A percentile compares a stretch with the other conserved stretches of the same genome.
Evolutionary conservation across 768 basidiomycete species (phyloP).

Genomic region (Boletus rubropictus): DNA sequence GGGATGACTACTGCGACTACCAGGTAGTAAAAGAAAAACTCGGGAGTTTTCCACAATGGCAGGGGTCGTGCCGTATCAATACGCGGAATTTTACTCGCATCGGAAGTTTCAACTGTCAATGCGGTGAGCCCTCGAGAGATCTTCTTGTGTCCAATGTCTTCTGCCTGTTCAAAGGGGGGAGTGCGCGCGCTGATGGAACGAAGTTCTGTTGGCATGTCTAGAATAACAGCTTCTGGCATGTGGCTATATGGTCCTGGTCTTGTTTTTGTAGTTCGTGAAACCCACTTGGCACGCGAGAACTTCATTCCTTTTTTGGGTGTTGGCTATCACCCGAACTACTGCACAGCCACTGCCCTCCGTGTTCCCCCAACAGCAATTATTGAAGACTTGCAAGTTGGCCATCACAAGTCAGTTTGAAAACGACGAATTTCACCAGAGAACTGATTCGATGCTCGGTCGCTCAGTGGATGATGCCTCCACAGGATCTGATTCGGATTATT

Average conservation of each 20-base stretch:
- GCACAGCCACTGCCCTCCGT: slow-evolving; percentile 19
- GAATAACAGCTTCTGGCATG: slow-evolving; percentile 28
- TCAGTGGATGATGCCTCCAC: slow-evolving; percentile 84
- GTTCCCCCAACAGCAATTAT: background rate
- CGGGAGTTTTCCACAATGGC: slow-evolving; percentile 71
- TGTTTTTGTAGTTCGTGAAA: background rate
- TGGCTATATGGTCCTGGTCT: background rate
- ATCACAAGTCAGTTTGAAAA: slow-evolving; percentile 23
- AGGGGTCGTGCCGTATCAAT: slow-evolving; percentile 29
- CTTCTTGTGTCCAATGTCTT: slow-evolving; percentile 2
- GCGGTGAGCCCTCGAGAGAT: slow-evolving; percentile 31
- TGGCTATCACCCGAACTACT: background rate
- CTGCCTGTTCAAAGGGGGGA: slow-evolving; percentile 17
- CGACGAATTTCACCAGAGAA: slow-evolving; percentile 11
- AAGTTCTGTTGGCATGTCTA: slow-evolving; percentile 35
- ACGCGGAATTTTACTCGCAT: slow-evolving; percentile 30
- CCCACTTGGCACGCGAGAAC: slow-evolving; percentile 10
- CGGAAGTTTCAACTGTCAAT: slow-evolving; percentile 56
- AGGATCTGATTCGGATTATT: slow-evolving; percentile 93
- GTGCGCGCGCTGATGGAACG: slow-evolving; percentile 7
- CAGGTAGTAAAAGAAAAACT: slow-evolving; percentile 74
- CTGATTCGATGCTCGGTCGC: slow-evolving; percentile 33
- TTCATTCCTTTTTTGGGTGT: slow-evolving; percentile 8
- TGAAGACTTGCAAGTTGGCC: slow-evolving; percentile 3
- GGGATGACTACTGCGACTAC: slow-evolving; percentile 58